phyloP scores from a whole-genome alignment of 1,284 basidiomycete species.

The Grifola frondosa region DNA sequence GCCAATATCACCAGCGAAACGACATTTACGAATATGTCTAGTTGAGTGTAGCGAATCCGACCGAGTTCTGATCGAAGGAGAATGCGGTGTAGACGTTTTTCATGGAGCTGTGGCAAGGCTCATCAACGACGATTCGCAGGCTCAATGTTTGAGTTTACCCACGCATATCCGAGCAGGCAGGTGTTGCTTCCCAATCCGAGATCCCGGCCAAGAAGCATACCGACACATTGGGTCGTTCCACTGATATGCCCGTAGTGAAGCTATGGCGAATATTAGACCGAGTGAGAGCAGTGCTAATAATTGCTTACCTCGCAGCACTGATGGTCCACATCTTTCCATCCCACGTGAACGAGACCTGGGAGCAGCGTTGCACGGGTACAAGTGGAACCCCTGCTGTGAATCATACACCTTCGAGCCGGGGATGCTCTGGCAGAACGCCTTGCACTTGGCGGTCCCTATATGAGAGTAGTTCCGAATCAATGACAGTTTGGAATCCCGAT shows the following conservation, averaged over 20 bases:
- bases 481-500: slow-evolving; percentile 22
- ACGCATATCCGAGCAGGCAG: slow-evolving; percentile 31
- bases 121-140: too few species aligned
- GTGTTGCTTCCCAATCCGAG: slow-evolving; percentile 24
- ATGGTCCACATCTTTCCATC: slow-evolving; percentile 32
- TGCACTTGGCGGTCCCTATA: slow-evolving; percentile 48
- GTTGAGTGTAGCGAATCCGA: slow-evolving; percentile 26
- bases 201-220: slow-evolving; percentile 26
- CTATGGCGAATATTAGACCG: slow-evolving; percentile 12
- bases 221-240: slow-evolving; percentile 25
- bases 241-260: slow-evolving; percentile 26
- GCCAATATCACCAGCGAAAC: too few species aligned
- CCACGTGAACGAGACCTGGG: slow-evolving; percentile 32
- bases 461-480: slow-evolving; percentile 50
- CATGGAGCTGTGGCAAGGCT: slow-evolving; percentile 19
- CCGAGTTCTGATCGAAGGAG: slow-evolving; percentile 22
- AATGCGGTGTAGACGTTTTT: slow-evolving; percentile 29
- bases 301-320: slow-evolving; percentile 26
- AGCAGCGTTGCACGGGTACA: slow-evolving; percentile 27
- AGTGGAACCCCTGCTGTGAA: slow-evolving; percentile 27
- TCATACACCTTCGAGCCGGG: slow-evolving; percentile 37
- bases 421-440: slow-evolving; percentile 44
- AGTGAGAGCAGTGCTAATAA: neutral
- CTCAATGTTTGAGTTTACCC: too few species aligned
- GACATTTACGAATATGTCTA: slow-evolving; percentile 10